phyloP scores from a whole-genome alignment of 2,329 filamentous ascomycete genomes.

The Herpomyces periplanetae region DNA sequence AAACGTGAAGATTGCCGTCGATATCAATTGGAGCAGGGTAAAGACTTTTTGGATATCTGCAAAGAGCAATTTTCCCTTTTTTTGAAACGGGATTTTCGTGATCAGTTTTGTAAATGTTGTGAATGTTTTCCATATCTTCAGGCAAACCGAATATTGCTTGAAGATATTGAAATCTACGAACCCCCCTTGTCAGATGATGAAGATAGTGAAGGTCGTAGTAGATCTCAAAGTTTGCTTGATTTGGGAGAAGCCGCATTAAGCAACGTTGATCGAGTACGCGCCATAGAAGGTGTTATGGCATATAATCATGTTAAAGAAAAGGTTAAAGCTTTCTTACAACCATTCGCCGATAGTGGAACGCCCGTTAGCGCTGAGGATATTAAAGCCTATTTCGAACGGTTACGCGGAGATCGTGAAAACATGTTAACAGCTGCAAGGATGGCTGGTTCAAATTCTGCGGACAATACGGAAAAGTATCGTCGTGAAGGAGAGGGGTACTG shows the following conservation, averaged over 20 bases:
- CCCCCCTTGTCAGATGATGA: slow-evolving; percentile 36
- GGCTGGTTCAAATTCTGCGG: too few species aligned
- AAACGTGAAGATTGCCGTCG: too few species aligned
- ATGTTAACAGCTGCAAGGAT: too few species aligned
- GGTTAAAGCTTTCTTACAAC: slow-evolving; percentile 68
- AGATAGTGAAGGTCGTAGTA: slow-evolving; percentile 13
- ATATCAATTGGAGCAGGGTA: too few species aligned
- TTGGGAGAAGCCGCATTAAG: slow-evolving; percentile 67
- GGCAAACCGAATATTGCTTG: slow-evolving; percentile 37
- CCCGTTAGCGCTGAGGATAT: slow-evolving; percentile 79
- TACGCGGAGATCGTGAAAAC: slow-evolving; percentile 70
- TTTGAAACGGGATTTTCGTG: slow-evolving; percentile 34
- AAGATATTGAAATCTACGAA: slow-evolving; percentile 79
- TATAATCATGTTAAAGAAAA: slow-evolving; percentile 89
- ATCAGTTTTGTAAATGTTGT: slow-evolving; percentile 39
- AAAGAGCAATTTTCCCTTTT: slow-evolving; percentile 83
- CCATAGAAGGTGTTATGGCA: slow-evolving; percentile 88
- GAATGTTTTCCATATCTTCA: slow-evolving; percentile 35
- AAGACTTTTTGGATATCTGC: too few species aligned
- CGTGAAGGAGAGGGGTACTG: too few species aligned
- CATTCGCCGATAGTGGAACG: slow-evolving; percentile 63
- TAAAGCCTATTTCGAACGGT: slow-evolving; percentile 73
- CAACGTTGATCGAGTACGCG: slow-evolving; percentile 61
- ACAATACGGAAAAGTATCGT: too few species aligned
- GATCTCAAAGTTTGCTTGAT: slow-evolving; percentile 43